phyloP scores from a whole-genome alignment of 2,329 filamentous ascomycete species.

The Sodiomyces alkalinus region DNA sequence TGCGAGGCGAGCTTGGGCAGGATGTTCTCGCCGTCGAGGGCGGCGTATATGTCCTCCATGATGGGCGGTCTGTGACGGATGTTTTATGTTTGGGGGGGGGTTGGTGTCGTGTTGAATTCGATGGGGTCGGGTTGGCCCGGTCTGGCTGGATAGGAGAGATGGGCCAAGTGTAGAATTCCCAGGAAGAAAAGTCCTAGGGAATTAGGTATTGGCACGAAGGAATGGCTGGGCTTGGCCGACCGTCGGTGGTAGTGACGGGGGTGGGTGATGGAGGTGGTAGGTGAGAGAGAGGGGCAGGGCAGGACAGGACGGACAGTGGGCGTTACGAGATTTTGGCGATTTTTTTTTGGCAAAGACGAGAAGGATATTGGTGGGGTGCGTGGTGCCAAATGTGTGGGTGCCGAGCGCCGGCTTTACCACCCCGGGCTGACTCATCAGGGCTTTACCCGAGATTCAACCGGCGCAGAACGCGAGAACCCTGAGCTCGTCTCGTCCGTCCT shows the following conservation, averaged over 20 bases:
- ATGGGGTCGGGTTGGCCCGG: neutral
- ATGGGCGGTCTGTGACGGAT: no score
- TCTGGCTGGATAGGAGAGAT: no score
- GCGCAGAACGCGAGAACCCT: neutral
- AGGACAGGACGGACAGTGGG: no score
- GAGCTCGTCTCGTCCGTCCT: neutral
- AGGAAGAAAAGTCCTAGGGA: no score
- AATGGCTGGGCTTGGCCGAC: no score
- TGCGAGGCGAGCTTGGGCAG: constrained; percentile 80
- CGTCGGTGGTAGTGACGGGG: no score
- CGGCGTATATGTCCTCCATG: constrained; percentile 9
- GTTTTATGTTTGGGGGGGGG: constrained; percentile 1
- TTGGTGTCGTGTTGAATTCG: neutral
- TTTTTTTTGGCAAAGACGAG: constrained; percentile 10
- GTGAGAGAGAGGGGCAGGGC: no score
- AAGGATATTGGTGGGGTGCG: constrained; percentile 8
- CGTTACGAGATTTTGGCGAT: constrained; percentile 9
- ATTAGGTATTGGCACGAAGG: no score
- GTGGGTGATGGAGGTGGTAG: no score
- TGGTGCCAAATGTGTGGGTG: constrained; percentile 7
- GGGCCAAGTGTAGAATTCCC: no score
- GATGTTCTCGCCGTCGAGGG: constrained; percentile 30
- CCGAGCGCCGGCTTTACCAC: constrained; percentile 4
- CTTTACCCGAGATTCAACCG: neutral
- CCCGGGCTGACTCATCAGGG: neutral